Base-by-base conservation (phyloP, 2,329 filamentous ascomycete species). In the Aspergillus sp. region DNA sequence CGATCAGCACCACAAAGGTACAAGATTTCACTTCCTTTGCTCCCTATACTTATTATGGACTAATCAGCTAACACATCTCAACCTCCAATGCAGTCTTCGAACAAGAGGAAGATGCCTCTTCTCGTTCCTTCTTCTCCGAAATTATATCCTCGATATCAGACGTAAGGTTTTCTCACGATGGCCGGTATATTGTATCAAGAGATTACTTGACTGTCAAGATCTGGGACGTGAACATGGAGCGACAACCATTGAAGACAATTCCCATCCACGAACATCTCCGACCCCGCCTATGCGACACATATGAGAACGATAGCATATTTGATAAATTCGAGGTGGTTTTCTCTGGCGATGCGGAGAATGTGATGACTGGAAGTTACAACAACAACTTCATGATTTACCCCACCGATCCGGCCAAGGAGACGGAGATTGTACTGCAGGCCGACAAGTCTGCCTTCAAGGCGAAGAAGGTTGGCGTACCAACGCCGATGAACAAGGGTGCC, bases 341-440 rank as follows among this genome's bases (percentile, higher is more conserved):
- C 82, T 98, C 94, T 2, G 95, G 95, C 25, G 94, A 98, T 78
- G 92, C 93, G 45, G 96, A 97, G 85, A 98, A 99, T 71, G 95
- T 98, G 68, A 99, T 99, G 95, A 99, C 95, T 6, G 95, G 95
- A 71, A 97, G 93, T 76, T 99, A 99, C 84, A 99, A 99, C 85
- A 99, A 99, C 83, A 99, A 99, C 82, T 98, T 99, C 84, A 99
- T 99, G 95, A 99, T 99, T 74, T 99, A 98, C 78, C 95, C 95
- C 4, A 95, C 93, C 28, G 94, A 98, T 72, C 91, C 93, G 7
- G 92, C 94, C 68, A 96, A 96, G 81, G 95, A 99, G 76, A 94
- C 94, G 3, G 95, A 99, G 79, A 93, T 99, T 52, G 95, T 99
- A 51, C 83, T 99, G 60, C 95, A 99, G 79, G 95, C 95, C 45